Evolutionary conservation across 2,329 filamentous ascomycete species (phyloP), one percentile per base, ranked within the genome.

Genomic region (Aspergillus bombycis): DNA sequence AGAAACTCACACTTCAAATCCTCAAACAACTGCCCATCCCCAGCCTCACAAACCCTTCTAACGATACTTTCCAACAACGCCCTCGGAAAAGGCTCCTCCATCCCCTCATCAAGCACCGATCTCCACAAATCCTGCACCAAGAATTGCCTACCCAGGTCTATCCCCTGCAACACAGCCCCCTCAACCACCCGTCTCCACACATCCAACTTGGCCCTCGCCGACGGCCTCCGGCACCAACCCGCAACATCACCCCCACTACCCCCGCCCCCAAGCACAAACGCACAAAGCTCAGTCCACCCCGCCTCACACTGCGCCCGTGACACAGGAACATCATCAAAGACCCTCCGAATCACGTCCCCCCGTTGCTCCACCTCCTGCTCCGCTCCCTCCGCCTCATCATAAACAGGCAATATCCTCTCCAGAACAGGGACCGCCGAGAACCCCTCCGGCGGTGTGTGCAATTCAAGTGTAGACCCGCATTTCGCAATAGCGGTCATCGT

Each of bases 301-400:
- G 65, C 64, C 62, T 83, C 77, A 66, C 84, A 87, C 69, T 88
- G 81, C 7, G 70, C 78, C 19, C 80, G 69, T 21, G 85, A 87
- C 23, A 86, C 72, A 2, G 86, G 85, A 4, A 86, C 77, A 69
- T 86, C 76, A 11, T 72, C 73, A 65, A 85, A 84, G 2, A 86
- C 62, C 45, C 71, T 64, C 6, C 73, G 68, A 63, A 81, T 81
- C 69, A 67, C 41, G 67, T 67, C 61, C 41, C 65, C 67, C 62
- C 66, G 21, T 57, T 45, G 21, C 61, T 70, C 68, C 26, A 56
- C 65, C 19, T 12, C n/a, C 19, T 43, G 67, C 23, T 55, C 68
- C 46, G 70, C 71, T 3, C 65, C 68, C 7, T 48, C 63, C 30
- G 61, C 62, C 4, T 61, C 62, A 41, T 75, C 73, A 69, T 75